phyloP scores from a whole-genome alignment of 768 basidiomycete genomes.

The Leccinum arenicola region DNA sequence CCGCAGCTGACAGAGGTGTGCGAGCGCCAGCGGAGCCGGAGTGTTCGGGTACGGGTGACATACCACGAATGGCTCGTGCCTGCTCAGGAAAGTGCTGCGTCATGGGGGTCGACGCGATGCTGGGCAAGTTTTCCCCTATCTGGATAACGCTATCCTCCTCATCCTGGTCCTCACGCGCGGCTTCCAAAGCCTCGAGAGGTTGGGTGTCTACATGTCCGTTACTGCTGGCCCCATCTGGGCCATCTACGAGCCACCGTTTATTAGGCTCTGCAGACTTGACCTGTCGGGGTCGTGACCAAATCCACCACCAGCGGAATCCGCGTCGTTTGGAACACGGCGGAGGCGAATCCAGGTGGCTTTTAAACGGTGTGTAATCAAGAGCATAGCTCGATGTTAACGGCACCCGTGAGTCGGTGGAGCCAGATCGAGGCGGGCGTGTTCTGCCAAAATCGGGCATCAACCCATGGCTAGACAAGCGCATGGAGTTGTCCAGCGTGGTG shows the following conservation, averaged over 20 bases:
- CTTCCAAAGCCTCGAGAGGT: conserved; percentile 5
- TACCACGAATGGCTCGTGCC: conserved; percentile 1
- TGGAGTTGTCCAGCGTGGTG: conserved; percentile 25
- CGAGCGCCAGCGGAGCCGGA: not conserved
- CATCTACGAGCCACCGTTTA: conserved; percentile 25
- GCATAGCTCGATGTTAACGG: conserved; percentile 17
- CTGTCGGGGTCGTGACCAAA: conserved; percentile 25
- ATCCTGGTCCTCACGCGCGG: conserved; percentile 11
- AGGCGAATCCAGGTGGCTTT: not conserved
- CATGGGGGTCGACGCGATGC: conserved; percentile 13
- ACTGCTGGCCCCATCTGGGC: conserved; percentile 18
- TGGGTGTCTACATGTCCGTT: conserved; percentile 8
- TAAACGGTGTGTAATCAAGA: conserved; percentile 13
- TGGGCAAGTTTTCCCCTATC: conserved; percentile 21
- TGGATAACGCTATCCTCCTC: conserved; percentile 11
- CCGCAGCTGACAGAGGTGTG: not conserved
- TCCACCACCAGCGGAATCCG: conserved; percentile 23
- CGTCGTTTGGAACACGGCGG: conserved; percentile 3
- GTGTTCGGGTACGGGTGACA: conserved; percentile 6
- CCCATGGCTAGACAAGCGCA: conserved; percentile 3
- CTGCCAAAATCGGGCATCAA: conserved; percentile 1
- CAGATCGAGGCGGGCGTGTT: conserved; percentile 16
- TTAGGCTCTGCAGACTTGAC: conserved; percentile 23
- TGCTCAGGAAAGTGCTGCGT: conserved; percentile 11
- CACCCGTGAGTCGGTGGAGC: conserved; percentile 29